Base-by-base conservation (phyloP, 2,329 filamentous ascomycete genomes). In the Thielaviopsis euricoi region DNA sequence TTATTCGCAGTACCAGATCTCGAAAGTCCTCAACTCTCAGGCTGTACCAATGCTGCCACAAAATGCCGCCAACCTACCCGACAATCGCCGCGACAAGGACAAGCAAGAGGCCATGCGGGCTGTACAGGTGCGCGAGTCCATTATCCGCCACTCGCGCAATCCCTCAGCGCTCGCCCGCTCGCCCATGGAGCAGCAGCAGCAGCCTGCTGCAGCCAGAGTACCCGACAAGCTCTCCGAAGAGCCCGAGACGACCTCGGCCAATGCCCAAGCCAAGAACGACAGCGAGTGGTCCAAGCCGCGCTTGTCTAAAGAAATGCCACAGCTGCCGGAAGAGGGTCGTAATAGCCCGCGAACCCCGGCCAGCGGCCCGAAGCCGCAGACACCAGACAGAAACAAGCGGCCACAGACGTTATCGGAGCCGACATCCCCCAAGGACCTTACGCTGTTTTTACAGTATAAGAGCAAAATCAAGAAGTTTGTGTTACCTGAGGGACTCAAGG, bases 381-480 rank as follows among this genome's bases (percentile, higher is more conserved):
- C 60, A 13, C 59, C 60, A 55, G 52, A 57, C 62, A 56, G 55
- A 29, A 50, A 48, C 29, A 62, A 26, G 64, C 64, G 21, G 68
- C 76, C 77, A 49, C 81, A 80, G 62, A 74, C 81, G 22, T 83
- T 85, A 49, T 72, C 71, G 0, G 89, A 88, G 9, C 75, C 73
- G 17, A 71, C 75, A 7, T 72, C 83, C 6, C 85, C 83, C 9
- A 95, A 95, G 67, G 89, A 96, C 64, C 76, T 98, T 55, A 97
- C 91, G 0, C 74, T 98, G 46, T 98, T 97, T 68, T 71, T 97
- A 61, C 91, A 97, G 70, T 96, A 97, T 73, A 95, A 94, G 68
- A 93, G 86, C 64, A 93, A 93, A 68, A 90, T 97, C 64, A 97
- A 96, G 72, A 97, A 97, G 69, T 94, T 94, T 67, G 82, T 95